phyloP scores from a whole-genome alignment of 2,329 filamentous ascomycete genomes.

The Cladosporium sp. region DNA sequence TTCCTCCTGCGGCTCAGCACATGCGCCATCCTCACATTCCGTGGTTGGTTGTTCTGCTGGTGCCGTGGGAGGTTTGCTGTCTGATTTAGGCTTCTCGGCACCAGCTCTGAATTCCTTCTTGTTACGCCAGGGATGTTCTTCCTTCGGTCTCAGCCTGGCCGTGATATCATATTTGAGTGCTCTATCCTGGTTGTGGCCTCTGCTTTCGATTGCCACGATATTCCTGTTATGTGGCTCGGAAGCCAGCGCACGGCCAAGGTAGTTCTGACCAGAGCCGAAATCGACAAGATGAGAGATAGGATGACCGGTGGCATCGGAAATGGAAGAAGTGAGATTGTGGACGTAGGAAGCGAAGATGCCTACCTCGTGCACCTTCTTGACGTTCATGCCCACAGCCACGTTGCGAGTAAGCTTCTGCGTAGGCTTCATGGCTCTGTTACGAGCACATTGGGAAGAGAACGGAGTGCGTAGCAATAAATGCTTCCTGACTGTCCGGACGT shows the following conservation, averaged over 20 bases:
- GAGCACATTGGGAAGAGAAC: constrained; percentile 31
- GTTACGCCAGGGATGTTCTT: constrained; percentile 71
- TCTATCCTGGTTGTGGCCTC: constrained; percentile 80
- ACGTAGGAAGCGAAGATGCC: constrained; percentile 87
- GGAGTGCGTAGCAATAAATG: constrained; percentile 66
- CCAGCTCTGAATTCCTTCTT: constrained; percentile 73
- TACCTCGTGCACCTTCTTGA: constrained; percentile 95
- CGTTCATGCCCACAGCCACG: constrained; percentile 87
- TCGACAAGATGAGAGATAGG: constrained; percentile 84
- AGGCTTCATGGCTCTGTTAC: constrained; percentile 36
- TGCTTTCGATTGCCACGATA: constrained; percentile 88
- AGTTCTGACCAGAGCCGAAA: constrained; percentile 96
- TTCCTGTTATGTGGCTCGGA: constrained; percentile 82
- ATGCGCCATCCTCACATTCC: constrained; percentile 13
- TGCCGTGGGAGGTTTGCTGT: constrained; percentile 29
- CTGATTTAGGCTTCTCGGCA: constrained; percentile 26
- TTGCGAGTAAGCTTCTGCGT: constrained; percentile 65
- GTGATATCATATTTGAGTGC: constrained; percentile 83
- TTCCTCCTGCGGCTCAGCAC: constrained; percentile 3
- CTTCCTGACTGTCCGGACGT: constrained; percentile 68
- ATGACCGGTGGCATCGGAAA: constrained; percentile 49
- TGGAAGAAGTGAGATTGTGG: constrained; percentile 62
- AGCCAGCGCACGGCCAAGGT: constrained; percentile 84
- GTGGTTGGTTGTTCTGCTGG: constrained; percentile 24
- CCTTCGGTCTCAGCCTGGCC: constrained; percentile 73